phyloP scores from a whole-genome alignment of 306 rosid genomes.

The Rosa lucieae region DNA sequence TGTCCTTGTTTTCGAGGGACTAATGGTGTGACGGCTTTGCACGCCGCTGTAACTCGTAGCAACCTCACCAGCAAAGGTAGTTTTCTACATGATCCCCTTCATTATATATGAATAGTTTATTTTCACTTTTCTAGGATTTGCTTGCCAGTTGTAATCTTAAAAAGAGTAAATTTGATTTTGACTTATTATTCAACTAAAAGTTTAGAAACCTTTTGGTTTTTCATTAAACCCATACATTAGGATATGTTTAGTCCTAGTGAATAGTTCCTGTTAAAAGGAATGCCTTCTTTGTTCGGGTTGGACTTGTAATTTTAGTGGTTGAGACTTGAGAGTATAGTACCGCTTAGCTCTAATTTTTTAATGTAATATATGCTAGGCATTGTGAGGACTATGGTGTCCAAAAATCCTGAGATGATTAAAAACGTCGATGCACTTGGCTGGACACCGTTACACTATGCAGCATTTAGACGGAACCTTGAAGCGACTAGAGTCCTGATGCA shows the following conservation, averaged over 20 bases:
- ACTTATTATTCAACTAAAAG: no score
- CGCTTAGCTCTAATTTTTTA: not conserved
- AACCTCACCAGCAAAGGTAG: not conserved
- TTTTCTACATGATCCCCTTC: not conserved
- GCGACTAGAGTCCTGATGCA: not conserved
- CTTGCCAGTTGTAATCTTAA: no score
- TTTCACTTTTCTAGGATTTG: not conserved
- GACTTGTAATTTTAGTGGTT: not conserved
- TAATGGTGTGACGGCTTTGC: conserved; percentile 25
- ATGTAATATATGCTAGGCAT: not conserved
- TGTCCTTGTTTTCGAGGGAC: conserved; percentile 14
- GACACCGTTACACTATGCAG: conserved; percentile 29
- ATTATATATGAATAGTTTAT: not conserved
- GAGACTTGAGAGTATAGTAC: not conserved
- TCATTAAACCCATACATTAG: no score
- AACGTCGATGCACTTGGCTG: conserved; percentile 9
- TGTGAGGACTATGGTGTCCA: not conserved
- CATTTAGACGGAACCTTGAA: not conserved
- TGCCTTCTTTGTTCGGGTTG: no score
- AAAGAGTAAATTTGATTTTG: no score
- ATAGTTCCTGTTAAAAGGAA: no score
- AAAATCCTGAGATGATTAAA: not conserved
- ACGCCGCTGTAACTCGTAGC: conserved; percentile 17
- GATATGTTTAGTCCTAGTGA: no score
- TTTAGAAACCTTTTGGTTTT: no score